Evolutionary conservation across 495 filamentous ascomycete species (phyloP).

Genomic region (Xylaria palmicola): DNA sequence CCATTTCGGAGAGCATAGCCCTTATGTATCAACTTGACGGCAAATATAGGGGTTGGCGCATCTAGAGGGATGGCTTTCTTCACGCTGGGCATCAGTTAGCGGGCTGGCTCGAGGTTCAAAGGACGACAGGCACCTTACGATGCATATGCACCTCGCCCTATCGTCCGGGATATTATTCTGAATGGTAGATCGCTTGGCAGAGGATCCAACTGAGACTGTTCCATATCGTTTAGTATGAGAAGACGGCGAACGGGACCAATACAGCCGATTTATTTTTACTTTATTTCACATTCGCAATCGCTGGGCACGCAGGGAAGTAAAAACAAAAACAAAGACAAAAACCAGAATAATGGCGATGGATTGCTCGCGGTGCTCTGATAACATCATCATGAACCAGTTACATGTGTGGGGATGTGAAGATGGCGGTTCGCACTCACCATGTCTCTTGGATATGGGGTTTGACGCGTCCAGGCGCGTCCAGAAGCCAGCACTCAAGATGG

Average conservation of each 20-base stretch:
- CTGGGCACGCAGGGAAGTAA: too few relatives aligned
- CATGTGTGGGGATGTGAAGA: background rate
- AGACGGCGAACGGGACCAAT: background rate
- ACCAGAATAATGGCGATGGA: background rate
- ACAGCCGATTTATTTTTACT: background rate
- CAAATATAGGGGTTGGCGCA: slow-evolving; percentile 73
- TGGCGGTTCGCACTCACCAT: slow-evolving; percentile 11
- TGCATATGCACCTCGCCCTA: slow-evolving; percentile 94
- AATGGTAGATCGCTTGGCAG: slow-evolving; percentile 86
- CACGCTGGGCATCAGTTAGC: slow-evolving; percentile 60
- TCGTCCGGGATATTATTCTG: slow-evolving; percentile 91
- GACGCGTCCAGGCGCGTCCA: slow-evolving; percentile 10
- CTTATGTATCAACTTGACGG: slow-evolving; percentile 98
- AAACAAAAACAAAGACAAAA: background rate
- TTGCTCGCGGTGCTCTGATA: too few relatives aligned
- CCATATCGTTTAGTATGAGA: slow-evolving; percentile 34
- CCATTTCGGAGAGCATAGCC: slow-evolving; percentile 86
- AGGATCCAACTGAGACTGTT: slow-evolving; percentile 85
- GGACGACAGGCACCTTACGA: slow-evolving; percentile 60
- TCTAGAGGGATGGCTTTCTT: slow-evolving; percentile 84
- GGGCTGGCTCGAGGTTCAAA: slow-evolving; percentile 6
- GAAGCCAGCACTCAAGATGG: background rate
- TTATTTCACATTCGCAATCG: background rate
- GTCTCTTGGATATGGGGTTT: background rate
- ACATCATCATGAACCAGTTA: background rate